Percentiles rank a stretch among this genome's conserved stretches.
These are phyloP conservation scores for Singerocomus inundabilis DNA, from an alignment of 1,284 basidiomycete genomes.

Conservation along the genomic window DNA sequence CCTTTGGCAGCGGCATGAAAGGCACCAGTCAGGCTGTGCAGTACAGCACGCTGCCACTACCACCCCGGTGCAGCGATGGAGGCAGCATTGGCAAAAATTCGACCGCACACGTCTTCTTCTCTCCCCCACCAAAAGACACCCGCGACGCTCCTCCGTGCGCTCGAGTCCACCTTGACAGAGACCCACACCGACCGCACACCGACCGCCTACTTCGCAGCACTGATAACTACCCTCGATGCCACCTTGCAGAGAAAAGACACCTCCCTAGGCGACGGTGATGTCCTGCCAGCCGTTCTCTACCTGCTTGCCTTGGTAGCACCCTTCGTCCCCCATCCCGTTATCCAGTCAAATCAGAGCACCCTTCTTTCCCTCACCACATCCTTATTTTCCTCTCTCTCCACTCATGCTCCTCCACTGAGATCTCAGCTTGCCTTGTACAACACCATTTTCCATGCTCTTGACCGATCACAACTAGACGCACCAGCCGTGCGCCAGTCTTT, in stretches of 20 bases:
- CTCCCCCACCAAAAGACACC: conserved; percentile 89
- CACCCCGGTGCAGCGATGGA: conserved; percentile 42
- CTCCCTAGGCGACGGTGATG: conserved; percentile 71
- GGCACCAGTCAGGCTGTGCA: conserved; percentile 5
- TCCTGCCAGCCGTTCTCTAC: conserved; percentile 87
- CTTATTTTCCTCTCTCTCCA: conserved; percentile 64
- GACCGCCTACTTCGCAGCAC: conserved; percentile 87
- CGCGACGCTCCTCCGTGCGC: conserved; percentile 83
- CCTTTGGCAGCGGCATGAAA: conserved; percentile 37
- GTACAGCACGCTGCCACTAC: no score
- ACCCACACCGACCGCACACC: conserved; percentile 69
- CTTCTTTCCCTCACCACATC: conserved; percentile 73
- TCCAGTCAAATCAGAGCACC: conserved; percentile 65
- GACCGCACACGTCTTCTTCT: conserved; percentile 81
- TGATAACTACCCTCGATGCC: conserved; percentile 78
- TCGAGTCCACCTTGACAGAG: conserved; percentile 87
- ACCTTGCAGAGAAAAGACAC: conserved; percentile 64
- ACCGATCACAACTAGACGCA: conserved; percentile 66
- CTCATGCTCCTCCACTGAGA: conserved; percentile 68
- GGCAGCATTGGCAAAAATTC: conserved; percentile 78
- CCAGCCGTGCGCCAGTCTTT: conserved; percentile 75
- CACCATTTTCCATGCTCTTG: conserved; percentile 62
- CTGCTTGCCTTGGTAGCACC: conserved; percentile 79
- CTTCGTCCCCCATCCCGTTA: conserved; percentile 73
- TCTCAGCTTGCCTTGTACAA: conserved; percentile 78